Evolutionary conservation across 1,139 yeast genomes (phyloP), one percentile per base, ranked within the genome.

Genomic region (Geotrichum armillariae): DNA sequence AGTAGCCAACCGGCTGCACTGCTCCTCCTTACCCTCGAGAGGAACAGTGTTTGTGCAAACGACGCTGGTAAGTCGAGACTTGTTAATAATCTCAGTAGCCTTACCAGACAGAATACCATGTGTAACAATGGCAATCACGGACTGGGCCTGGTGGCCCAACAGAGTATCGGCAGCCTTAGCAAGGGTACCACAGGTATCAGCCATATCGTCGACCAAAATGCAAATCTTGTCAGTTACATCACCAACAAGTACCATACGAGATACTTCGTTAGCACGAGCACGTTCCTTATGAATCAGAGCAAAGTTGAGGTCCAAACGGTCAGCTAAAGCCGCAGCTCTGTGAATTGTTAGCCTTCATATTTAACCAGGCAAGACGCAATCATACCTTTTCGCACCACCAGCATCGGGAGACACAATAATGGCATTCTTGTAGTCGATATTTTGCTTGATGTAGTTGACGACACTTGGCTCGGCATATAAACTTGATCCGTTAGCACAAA

Each of bases 231-330:
- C 85, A 9, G 84, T 73, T 35, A 93, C 99, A 68, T 93, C 98
- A 58, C 99, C 99, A 47, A 93, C 99, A 50, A 93, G 79, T 23
- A 93, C 97, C 99, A 91, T 91, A 63, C 89, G 78, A 38, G 91
- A 82, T 27, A 91, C 96, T 67, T 90, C 97, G 68, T 93, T 93
- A 41, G 98, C 97, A 57, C 91, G 79, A 39, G 93, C 94, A 65
- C 99, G 81, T 72, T 93, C 99, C 71, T 93, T 93, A 71, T 93
- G 99, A 62, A 93, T 93, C 67, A 93, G 80, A 12, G 99, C 98
- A 71, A 93, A 93, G 70, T 90, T 90, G 62, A 91, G 77, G 67
- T 91, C 98, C 58, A 93, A 76, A 58, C 90, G 79, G 68, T 93
- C 98, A 46, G 98, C 98, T 59, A 93, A 76, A 7, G 93, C 88